phyloP scores from a whole-genome alignment of 1,284 basidiomycete species.

The Coniferiporia weirii region DNA sequence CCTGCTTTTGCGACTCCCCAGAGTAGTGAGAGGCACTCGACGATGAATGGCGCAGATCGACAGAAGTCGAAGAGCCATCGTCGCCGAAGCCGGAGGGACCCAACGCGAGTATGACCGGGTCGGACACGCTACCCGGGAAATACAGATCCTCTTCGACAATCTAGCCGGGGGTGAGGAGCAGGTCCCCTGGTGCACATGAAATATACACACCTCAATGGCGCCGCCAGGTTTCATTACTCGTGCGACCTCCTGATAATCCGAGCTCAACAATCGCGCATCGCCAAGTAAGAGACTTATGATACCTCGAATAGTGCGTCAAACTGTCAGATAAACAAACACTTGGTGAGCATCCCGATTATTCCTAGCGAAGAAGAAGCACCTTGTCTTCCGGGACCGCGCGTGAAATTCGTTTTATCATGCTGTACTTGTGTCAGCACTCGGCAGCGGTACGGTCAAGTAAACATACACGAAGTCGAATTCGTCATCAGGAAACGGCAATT shows the following conservation, averaged over 20 bases:
- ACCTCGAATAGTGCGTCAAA: slow-evolving; percentile 60
- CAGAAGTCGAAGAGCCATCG: not conserved
- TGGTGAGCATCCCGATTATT: not conserved
- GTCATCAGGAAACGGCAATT: slow-evolving; percentile 59
- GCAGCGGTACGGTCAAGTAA: not conserved
- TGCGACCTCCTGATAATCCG: slow-evolving; percentile 40
- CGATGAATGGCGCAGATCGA: not conserved
- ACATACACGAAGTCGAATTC: slow-evolving; percentile 71
- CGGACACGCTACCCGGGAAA: slow-evolving; percentile 50
- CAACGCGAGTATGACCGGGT: slow-evolving; percentile 12
- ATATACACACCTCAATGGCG: slow-evolving; percentile 49
- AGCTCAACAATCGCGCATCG: not conserved
- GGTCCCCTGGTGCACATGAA: not conserved
- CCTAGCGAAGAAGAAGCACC: slow-evolving; percentile 31
- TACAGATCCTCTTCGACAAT: slow-evolving; percentile 67
- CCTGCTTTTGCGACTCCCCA: not conserved
- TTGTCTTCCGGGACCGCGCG: slow-evolving; percentile 69
- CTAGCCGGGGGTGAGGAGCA: slow-evolving; percentile 28
- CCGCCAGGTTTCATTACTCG: slow-evolving; percentile 66
- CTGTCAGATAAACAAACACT: slow-evolving; percentile 27
- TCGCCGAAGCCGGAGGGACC: not conserved
- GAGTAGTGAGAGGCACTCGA: not conserved
- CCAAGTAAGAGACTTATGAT: slow-evolving; percentile 1
- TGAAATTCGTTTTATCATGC: slow-evolving; percentile 61
- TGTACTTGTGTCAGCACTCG: slow-evolving; percentile 23